Evolutionary conservation across 2,329 filamentous ascomycete genomes (phyloP).

Genomic region (Talaromyces sp.): DNA sequence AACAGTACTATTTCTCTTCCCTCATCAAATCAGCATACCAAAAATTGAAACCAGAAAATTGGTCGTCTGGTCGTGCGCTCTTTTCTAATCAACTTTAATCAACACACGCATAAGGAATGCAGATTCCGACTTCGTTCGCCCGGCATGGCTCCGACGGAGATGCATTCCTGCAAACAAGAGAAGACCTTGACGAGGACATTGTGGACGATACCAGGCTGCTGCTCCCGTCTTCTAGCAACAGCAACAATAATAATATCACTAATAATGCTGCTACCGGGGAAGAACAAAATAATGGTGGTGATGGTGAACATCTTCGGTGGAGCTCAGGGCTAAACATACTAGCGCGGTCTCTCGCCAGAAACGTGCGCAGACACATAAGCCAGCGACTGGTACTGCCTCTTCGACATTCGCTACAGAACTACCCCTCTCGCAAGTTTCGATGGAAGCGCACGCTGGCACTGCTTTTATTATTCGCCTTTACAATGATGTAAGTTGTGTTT

Average conservation of each 20-base stretch:
- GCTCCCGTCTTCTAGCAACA: not conserved
- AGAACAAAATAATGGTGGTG: not conserved
- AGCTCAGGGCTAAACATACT: not conserved
- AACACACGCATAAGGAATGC: not conserved
- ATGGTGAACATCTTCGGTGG: not conserved
- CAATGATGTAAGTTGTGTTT: slow-evolving; percentile 19
- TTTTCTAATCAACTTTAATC: not conserved
- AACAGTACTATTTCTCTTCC: not conserved
- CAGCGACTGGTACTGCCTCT: not conserved
- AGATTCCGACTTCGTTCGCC: not conserved
- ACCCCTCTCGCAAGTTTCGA: not conserved
- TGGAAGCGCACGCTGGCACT: not conserved
- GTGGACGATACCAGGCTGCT: not conserved
- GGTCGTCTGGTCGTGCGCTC: not conserved
- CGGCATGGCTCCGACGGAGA: not conserved
- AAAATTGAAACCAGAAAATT: not conserved
- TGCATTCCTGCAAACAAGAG: not conserved
- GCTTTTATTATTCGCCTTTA: slow-evolving; percentile 13
- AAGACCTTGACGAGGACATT: not conserved
- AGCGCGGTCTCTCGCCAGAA: not conserved
- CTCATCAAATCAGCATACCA: no score
- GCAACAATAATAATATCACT: not conserved
- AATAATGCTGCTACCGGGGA: not conserved
- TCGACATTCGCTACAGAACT: not conserved
- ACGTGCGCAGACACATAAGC: not conserved